A percentile compares a stretch with the other conserved stretches of the same genome.
Evolutionary conservation across 257 asterid genomes (phyloP).

Genomic region (Forsythia viridissima): DNA sequence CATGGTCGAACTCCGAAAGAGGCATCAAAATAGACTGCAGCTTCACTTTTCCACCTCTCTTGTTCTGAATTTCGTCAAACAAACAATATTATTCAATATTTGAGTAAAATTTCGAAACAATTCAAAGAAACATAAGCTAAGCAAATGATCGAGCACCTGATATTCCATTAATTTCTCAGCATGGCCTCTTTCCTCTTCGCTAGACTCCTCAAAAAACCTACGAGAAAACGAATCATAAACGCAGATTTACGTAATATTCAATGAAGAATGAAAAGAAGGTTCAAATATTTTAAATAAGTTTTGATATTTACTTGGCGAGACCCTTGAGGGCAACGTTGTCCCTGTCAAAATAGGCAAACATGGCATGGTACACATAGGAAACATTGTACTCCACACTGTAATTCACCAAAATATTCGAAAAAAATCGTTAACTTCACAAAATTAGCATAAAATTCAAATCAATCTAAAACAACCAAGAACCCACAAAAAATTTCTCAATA

Average conservation of each 20-base stretch:
- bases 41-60: constrained; percentile 76
- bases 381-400: constrained; percentile 85
- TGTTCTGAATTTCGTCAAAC: constrained; percentile 39
- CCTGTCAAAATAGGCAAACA: constrained; percentile 79
- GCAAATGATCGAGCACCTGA: constrained; percentile 50
- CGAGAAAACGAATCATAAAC: neutral
- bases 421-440: neutral
- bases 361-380: constrained; percentile 78
- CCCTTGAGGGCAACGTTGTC: constrained; percentile 91
- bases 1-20: constrained; percentile 66
- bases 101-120: neutral
- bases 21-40: constrained; percentile 73
- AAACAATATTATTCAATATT: neutral
- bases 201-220: constrained; percentile 83
- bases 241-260: neutral
- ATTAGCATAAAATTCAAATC: neutral
- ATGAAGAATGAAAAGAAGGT: neutral
- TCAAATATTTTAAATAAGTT: neutral
- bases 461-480: neutral
- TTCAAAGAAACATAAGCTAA: neutral
- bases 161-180: constrained; percentile 80
- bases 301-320: constrained; percentile 62
- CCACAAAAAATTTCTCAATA: neutral
- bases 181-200: constrained; percentile 74
- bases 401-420: neutral